These are phyloP conservation scores for Lactifluus rugatus DNA, from an alignment of 768 basidiomycete genomes.

Conservation along the genomic window DNA sequence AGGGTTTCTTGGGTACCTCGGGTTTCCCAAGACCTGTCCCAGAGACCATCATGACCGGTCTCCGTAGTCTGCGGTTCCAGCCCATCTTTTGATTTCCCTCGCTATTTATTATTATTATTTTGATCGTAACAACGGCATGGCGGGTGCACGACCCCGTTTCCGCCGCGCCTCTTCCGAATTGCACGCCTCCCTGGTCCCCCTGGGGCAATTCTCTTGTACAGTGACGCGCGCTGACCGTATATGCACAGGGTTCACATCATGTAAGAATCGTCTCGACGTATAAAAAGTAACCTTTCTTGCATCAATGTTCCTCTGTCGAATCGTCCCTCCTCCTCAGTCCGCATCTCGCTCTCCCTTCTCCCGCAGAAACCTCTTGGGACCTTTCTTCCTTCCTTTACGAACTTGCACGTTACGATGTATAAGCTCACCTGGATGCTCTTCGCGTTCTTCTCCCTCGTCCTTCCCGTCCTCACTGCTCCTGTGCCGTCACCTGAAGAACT, in stretches of 20 bases:
- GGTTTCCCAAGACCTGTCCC: slow-evolving; percentile 4
- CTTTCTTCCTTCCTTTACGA: not conserved
- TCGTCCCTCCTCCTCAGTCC: slow-evolving; percentile 21
- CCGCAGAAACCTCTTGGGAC: slow-evolving; percentile 1
- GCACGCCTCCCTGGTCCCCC: slow-evolving; percentile 2
- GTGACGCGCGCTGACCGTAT: slow-evolving; percentile 13
- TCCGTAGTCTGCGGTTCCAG: slow-evolving; percentile 5
- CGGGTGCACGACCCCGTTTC: slow-evolving; percentile 15
- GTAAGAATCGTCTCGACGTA: slow-evolving; percentile 11
- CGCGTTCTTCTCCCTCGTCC: slow-evolving; percentile 35
- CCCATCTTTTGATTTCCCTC: not conserved
- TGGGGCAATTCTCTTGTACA: slow-evolving; percentile 16
- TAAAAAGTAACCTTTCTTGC: slow-evolving; percentile 12
- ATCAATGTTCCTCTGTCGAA: slow-evolving; percentile 9
- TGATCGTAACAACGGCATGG: slow-evolving; percentile 9
- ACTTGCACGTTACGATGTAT: slow-evolving; percentile 28
- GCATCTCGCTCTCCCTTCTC: slow-evolving; percentile 8
- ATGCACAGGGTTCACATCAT: slow-evolving; percentile 14
- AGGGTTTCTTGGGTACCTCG: not conserved
- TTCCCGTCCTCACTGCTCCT: slow-evolving; percentile 38
- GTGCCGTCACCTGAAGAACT: slow-evolving; percentile 29
- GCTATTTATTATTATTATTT: not conserved
- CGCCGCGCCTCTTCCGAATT: slow-evolving; percentile 17
- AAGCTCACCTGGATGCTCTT: slow-evolving; percentile 30
- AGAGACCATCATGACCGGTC: slow-evolving; percentile 3